These are phyloP conservation scores for Sphagnurus paluster DNA, from an alignment of 1,284 basidiomycete species.

Conservation along the genomic window DNA sequence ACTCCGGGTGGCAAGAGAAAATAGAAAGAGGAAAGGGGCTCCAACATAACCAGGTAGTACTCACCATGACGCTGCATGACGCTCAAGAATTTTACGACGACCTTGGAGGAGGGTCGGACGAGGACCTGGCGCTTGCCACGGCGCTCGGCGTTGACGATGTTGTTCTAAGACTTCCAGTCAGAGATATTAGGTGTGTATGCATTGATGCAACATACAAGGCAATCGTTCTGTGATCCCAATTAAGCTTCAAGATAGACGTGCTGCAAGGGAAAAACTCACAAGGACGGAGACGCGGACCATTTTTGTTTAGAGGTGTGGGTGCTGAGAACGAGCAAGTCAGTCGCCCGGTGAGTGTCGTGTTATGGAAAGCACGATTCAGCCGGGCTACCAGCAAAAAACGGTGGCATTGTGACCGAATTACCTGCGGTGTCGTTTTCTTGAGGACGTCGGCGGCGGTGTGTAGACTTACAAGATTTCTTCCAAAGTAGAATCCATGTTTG, in stretches of 20 bases:
- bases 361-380: constrained; percentile 80
- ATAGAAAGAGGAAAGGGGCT: constrained; percentile 12
- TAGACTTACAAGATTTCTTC: constrained; percentile 6
- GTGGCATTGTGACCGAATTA: constrained; percentile 10
- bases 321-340: constrained; percentile 18
- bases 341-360: constrained; percentile 79
- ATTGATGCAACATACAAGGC: constrained; percentile 52
- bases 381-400: too few relatives aligned
- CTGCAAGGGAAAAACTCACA: constrained; percentile 43
- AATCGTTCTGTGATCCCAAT: constrained; percentile 65
- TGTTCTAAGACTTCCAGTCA: constrained; percentile 58
- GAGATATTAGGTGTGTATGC: not conserved
- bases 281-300: constrained; percentile 88
- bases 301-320: constrained; percentile 43
- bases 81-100: constrained; percentile 92
- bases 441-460: constrained; percentile 10
- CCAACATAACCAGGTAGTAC: constrained; percentile 31
- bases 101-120: constrained; percentile 93
- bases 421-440: constrained; percentile 20
- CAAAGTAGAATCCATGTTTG: too few relatives aligned
- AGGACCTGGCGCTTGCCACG: constrained; percentile 98
- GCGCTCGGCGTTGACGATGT: constrained; percentile 98
- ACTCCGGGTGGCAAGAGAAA: constrained; percentile 47
- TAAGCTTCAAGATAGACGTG: constrained; percentile 1
- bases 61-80: constrained; percentile 98